Evolutionary conservation across 805 yeast genomes (phyloP).

Genomic region (Metschnikowia kunwiensis): DNA sequence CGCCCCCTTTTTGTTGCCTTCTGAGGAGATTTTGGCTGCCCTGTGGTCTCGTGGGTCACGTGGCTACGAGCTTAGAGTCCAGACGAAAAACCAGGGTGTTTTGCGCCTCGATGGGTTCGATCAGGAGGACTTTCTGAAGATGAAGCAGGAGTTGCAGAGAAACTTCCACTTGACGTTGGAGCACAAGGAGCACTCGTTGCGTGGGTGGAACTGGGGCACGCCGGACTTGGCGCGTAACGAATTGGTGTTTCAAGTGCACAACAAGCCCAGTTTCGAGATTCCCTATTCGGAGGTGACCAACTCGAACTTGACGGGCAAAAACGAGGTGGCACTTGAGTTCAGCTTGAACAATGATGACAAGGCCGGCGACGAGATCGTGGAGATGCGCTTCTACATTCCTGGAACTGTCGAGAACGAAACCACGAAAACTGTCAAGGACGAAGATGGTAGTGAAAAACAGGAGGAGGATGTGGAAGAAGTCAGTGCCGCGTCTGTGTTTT

Average conservation of each 20-base stretch:
- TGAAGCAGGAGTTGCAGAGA: conserved; percentile 81
- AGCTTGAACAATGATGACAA: conserved; percentile 55
- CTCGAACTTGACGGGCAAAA: conserved; percentile 85
- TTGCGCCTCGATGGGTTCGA: conserved; percentile 91
- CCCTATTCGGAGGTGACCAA: conserved; percentile 80
- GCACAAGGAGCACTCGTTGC: conserved; percentile 81
- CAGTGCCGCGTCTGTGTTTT: conserved; percentile 79
- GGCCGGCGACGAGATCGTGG: conserved; percentile 95
- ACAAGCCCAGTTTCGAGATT: conserved; percentile 86
- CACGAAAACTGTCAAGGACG: conserved; percentile 27
- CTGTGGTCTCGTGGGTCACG: conserved; percentile 93
- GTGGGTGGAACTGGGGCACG: conserved; percentile 99
- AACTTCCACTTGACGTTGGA: conserved; percentile 73
- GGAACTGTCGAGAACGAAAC: conserved; percentile 65
- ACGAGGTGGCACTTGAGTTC: conserved; percentile 90
- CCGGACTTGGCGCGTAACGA: conserved; percentile 91
- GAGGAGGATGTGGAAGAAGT: conserved; percentile 45
- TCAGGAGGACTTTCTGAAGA: conserved; percentile 69
- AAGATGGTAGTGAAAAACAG: conserved; percentile 29
- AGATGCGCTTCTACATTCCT: conserved; percentile 89
- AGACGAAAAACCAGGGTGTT: conserved; percentile 84
- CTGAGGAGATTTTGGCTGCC: conserved; percentile 74
- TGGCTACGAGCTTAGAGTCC: conserved; percentile 85
- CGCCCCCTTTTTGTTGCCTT: conserved; percentile 84
- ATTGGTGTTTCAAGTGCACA: conserved; percentile 77